Evolutionary conservation across 306 rosid species (phyloP).

Genomic region (Cicer chorassanicum): DNA sequence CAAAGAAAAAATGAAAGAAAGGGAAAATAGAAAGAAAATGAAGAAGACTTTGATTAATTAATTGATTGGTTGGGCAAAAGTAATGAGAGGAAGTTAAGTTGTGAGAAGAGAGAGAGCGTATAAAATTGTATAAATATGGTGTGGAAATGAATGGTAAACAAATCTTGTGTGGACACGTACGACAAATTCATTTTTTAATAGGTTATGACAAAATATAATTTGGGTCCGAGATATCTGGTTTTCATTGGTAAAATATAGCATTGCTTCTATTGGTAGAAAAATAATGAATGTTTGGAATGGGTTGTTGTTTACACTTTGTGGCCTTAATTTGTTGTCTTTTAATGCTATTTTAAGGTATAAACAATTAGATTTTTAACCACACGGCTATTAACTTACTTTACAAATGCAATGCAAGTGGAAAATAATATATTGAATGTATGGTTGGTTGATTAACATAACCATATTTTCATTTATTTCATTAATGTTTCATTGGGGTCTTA

Average conservation of each 20-base stretch:
- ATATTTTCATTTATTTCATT: too few species aligned
- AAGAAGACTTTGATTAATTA: not conserved
- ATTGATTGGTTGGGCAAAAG: conserved; percentile 38
- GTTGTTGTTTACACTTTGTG: not conserved
- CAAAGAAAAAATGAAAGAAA: not conserved
- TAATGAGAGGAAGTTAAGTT: not conserved
- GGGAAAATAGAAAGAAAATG: not conserved
- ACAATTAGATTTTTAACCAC: not conserved
- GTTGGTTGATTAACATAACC: not conserved
- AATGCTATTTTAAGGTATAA: conserved; percentile 16
- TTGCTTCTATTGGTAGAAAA: conserved; percentile 17
- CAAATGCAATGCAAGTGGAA: not conserved
- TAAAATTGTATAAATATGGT: conserved; percentile 41
- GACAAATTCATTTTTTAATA: not conserved
- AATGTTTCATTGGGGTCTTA: too few species aligned
- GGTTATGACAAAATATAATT: not conserved
- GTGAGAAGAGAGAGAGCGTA: conserved; percentile 44
- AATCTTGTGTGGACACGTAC: conserved; percentile 50
- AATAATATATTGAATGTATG: not conserved
- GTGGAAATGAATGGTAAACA: conserved; percentile 9
- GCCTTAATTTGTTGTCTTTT: conserved; percentile 12
- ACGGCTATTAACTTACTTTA: not conserved
- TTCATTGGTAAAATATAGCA: conserved; percentile 27
- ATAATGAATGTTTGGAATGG: not conserved
- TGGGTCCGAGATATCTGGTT: conserved; percentile 21